Evolutionary conservation across 192 early-diverging fungal species (phyloP).

Genomic region (Umbelopsis ramanniana): DNA sequence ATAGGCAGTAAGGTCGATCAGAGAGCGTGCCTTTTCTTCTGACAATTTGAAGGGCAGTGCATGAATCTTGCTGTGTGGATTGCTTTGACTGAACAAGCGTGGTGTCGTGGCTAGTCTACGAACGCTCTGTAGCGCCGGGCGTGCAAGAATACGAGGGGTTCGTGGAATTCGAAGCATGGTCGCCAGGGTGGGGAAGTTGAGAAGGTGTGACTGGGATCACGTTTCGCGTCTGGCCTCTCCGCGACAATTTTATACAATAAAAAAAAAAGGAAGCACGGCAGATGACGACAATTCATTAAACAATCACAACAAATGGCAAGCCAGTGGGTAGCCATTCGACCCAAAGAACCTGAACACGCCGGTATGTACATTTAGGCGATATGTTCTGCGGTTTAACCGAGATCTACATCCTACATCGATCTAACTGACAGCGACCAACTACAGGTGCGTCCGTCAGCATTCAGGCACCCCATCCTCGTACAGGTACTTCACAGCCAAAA

Average conservation of each 20-base stretch:
- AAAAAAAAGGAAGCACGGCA: too few relatives aligned
- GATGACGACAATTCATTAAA: not conserved
- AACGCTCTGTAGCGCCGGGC: not conserved
- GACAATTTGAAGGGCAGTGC: constrained; percentile 39
- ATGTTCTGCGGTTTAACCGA: not conserved
- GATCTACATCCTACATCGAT: not conserved
- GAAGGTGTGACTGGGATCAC: not conserved
- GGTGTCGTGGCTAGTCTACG: constrained; percentile 1
- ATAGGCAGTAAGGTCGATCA: constrained; percentile 30
- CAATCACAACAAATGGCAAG: not conserved
- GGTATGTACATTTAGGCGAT: not conserved
- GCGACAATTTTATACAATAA: too few relatives aligned
- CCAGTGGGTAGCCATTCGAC: constrained; percentile 10
- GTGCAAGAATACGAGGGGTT: not conserved
- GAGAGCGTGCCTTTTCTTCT: constrained; percentile 25
- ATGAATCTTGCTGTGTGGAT: constrained; percentile 34
- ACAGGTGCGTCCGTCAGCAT: not conserved
- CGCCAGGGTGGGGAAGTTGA: not conserved
- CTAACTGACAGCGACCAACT: not conserved
- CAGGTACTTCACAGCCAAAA: not conserved
- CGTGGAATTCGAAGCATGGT: not conserved
- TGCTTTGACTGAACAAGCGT: not conserved
- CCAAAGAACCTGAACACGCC: not conserved
- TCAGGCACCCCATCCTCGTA: constrained; percentile 14
- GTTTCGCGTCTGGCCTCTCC: not conserved